Percentiles rank a stretch among this genome's conserved stretches.
Conservation (phyloP, 768 basidiomycete genomes). For the Lactarius hatsudake region DNA sequence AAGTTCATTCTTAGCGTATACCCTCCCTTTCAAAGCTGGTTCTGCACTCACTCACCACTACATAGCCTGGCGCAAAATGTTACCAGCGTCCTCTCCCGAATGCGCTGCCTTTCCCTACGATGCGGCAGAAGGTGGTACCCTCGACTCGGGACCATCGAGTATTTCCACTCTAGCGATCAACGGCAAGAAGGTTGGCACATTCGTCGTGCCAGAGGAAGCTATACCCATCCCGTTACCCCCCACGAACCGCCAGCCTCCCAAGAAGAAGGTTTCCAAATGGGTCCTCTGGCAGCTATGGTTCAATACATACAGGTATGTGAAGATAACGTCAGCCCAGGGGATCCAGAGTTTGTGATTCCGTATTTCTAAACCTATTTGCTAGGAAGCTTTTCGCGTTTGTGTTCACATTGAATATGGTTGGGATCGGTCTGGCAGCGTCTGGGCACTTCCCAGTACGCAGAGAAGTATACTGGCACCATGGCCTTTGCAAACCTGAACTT, state of each 20-base stretch:
- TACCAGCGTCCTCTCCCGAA: conserved; percentile 26
- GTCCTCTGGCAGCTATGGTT: conserved; percentile 69
- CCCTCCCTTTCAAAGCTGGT: conserved; percentile 1
- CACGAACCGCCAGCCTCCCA: conserved; percentile 39
- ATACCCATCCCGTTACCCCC: conserved; percentile 32
- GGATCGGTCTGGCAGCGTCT: conserved; percentile 56
- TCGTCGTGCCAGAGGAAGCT: conserved; percentile 38
- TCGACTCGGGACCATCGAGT: conserved; percentile 23
- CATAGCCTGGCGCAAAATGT: conserved; percentile 25
- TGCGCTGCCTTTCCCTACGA: conserved; percentile 29
- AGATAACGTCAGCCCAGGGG: no score
- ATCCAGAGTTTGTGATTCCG: not conserved
- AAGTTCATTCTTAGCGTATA: not conserved
- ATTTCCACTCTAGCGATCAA: conserved; percentile 14
- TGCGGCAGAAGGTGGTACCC: conserved; percentile 34
- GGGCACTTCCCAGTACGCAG: conserved; percentile 69
- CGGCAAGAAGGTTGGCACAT: conserved; percentile 27
- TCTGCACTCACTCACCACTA: conserved; percentile 12
- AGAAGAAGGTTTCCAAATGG: conserved; percentile 53
- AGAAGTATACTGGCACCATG: conserved; percentile 63
- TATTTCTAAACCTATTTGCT: conserved; percentile 1
- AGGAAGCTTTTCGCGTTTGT: conserved; percentile 55
- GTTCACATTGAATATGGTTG: conserved; percentile 52
- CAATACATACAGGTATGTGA: conserved; percentile 66
- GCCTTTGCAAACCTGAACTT: conserved; percentile 71